Evolutionary conservation across 371 early-diverging fungal species (phyloP), one percentile per base, ranked within the genome.

Genomic region (Mortierella sp.): DNA sequence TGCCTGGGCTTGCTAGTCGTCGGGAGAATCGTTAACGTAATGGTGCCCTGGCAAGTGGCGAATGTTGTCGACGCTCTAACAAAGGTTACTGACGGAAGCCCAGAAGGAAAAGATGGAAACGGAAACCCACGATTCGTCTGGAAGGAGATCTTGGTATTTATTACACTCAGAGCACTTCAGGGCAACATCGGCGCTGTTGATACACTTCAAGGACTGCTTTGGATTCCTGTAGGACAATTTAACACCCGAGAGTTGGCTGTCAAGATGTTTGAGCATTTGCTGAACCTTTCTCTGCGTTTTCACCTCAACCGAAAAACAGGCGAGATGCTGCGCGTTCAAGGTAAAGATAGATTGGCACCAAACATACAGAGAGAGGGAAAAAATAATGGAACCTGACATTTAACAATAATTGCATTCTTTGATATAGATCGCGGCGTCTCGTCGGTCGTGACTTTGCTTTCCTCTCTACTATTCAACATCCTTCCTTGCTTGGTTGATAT

Each of bases 231-330:
- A 9, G 93, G 94, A 4, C 97, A 95, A 86, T 94, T 88, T 84
- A 96, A 95, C n/a, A 96, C 97, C 0, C 90, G 94, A 37, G 90
- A 94, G 66, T 87, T 97, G 26, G 93, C 95, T 8, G 92, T 97
- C 22, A 87, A 89, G 37, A 92, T 97, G 93, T 94, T 98, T 70
- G 85, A 88, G 64, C 98, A 98, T 83, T 81, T 98, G 58, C 96
- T 68, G 73, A 87, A 86, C 26, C 89, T 97, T 30, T 94, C 95
- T 0, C 80, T 97, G 28, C 87, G 93, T n/a, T 98, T 93, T 77
- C 97, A 98, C 75, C 89, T 97, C 66, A 94, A 93, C 65, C 92
- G 97, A 64, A 97, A 97, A 80, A 98, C 98, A 0, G 97, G 97
- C n/a, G 97, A 97, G 73, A 93, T 95, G 28, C 84, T 96, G 52